Conservation (phyloP, 768 basidiomycete species). For the Leccinellum rugosiceps region DNA sequence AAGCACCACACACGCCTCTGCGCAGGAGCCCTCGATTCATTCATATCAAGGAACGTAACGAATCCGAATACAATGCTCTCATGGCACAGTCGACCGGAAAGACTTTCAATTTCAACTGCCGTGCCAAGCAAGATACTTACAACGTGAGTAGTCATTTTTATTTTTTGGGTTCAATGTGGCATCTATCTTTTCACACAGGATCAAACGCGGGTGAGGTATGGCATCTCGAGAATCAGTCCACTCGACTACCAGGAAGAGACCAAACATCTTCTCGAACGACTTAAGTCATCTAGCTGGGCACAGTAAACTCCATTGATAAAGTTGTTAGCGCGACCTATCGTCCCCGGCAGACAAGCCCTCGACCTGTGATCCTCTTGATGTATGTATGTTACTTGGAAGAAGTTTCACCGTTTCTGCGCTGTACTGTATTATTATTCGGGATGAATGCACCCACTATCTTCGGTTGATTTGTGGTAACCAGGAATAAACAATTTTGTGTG, state of each 20-base stretch:
- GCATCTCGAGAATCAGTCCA: conserved; percentile 61
- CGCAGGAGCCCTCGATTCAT: neutral
- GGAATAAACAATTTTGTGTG: too few species aligned
- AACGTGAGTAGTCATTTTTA: conserved; percentile 50
- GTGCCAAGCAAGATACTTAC: conserved; percentile 84
- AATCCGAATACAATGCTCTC: conserved; percentile 52
- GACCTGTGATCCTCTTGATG: neutral
- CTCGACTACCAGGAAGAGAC: conserved; percentile 73
- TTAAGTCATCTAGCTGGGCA: conserved; percentile 58
- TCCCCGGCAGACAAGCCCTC: neutral
- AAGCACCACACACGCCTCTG: neutral
- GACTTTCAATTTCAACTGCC: conserved; percentile 78
- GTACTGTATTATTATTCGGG: neutral
- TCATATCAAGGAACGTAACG: conserved; percentile 52
- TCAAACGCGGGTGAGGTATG: conserved; percentile 77
- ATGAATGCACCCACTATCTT: neutral
- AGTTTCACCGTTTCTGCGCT: neutral
- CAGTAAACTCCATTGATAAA: conserved; percentile 14
- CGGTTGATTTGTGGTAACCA: too few species aligned
- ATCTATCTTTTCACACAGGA: conserved; percentile 47
- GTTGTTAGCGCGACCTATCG: neutral
- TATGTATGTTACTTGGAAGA: conserved; percentile 3
- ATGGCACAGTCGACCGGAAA: conserved; percentile 65
- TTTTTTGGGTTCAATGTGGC: neutral
- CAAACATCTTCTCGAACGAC: conserved; percentile 51